Conservation (phyloP, 2,329 filamentous ascomycete genomes). For the Niveomyces coronatus region DNA sequence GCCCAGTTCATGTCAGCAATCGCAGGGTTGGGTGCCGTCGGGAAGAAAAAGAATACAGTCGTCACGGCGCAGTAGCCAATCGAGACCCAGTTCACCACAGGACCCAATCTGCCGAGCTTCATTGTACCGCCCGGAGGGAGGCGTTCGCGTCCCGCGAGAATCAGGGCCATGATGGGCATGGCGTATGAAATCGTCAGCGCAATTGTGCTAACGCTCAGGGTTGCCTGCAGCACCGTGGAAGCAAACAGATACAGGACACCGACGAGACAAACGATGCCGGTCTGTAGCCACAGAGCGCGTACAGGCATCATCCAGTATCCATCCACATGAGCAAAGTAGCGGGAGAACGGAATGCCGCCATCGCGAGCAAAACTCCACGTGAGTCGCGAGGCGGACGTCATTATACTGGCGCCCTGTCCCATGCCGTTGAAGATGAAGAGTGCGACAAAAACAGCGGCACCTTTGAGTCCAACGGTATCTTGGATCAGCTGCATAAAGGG, state of each 20-base stretch:
- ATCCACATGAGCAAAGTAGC: conserved; percentile 33
- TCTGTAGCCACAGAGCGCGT: conserved; percentile 42
- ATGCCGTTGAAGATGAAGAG: conserved; percentile 47
- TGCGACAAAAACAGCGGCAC: conserved; percentile 34
- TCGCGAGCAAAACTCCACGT: conserved; percentile 47
- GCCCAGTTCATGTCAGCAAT: conserved; percentile 46
- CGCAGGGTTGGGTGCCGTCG: conserved; percentile 31
- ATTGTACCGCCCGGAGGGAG: conserved; percentile 36
- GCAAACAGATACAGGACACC: conserved; percentile 47
- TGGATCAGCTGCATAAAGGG: conserved; percentile 40
- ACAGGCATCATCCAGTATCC: conserved; percentile 40
- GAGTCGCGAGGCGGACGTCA: conserved; percentile 41
- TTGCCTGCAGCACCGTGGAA: conserved; percentile 40
- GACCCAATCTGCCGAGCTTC: conserved; percentile 33
- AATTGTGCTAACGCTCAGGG: conserved; percentile 46
- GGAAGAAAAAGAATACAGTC: conserved; percentile 47
- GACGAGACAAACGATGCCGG: conserved; percentile 30
- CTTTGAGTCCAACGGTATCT: conserved; percentile 23
- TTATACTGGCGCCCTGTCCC: conserved; percentile 39
- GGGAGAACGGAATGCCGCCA: conserved; percentile 35
- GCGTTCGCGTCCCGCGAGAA: conserved; percentile 41
- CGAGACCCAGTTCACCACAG: conserved; percentile 36
- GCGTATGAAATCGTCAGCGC: conserved; percentile 40
- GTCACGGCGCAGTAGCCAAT: conserved; percentile 41
- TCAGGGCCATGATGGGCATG: conserved; percentile 38